These are phyloP conservation scores for Globisporangium cederbergense DNA, from an alignment of 352 stramenopile genomes.

Conservation along the genomic window DNA sequence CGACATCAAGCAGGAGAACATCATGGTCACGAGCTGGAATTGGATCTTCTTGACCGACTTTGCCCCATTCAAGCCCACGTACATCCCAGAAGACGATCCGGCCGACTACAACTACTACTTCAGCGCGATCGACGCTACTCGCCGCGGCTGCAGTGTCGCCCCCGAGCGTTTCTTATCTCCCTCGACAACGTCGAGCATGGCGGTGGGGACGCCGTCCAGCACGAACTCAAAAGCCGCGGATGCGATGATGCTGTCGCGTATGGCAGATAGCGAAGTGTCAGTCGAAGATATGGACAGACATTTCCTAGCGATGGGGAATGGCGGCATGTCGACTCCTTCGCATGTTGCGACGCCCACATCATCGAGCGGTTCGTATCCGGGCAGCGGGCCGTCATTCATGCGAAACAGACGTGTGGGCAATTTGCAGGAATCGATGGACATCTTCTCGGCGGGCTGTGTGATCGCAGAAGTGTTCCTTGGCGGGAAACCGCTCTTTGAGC, in stretches of 20 bases:
- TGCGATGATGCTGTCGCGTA: constrained; percentile 62
- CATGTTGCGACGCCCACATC: constrained; percentile 26
- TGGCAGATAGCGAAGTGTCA: constrained; percentile 67
- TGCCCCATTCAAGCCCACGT: constrained; percentile 93
- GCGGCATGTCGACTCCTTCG: constrained; percentile 16
- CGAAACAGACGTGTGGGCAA: constrained; percentile 50
- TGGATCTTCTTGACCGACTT: constrained; percentile 98
- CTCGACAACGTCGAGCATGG: constrained; percentile 12
- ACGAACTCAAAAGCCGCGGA: constrained; percentile 43
- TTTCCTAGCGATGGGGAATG: constrained; percentile 45
- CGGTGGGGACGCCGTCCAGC: constrained; percentile 18
- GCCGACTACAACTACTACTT: constrained; percentile 96
- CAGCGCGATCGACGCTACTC: constrained; percentile 76
- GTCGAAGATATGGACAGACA: constrained; percentile 77
- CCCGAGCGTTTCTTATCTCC: constrained; percentile 86
- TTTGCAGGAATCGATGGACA: constrained; percentile 93
- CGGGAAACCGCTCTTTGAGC: constrained; percentile 93
- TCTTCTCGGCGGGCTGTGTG: constrained; percentile 98
- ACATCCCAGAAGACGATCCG: constrained; percentile 94
- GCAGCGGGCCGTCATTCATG: constrained; percentile 21
- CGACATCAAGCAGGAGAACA: constrained; percentile 98
- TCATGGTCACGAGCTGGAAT: constrained; percentile 97
- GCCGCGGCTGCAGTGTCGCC: constrained; percentile 94
- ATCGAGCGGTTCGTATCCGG: constrained; percentile 14
- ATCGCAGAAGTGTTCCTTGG: constrained; percentile 96